Conservation (phyloP, 495 filamentous ascomycete genomes). For the Cairneyella variabilis region DNA sequence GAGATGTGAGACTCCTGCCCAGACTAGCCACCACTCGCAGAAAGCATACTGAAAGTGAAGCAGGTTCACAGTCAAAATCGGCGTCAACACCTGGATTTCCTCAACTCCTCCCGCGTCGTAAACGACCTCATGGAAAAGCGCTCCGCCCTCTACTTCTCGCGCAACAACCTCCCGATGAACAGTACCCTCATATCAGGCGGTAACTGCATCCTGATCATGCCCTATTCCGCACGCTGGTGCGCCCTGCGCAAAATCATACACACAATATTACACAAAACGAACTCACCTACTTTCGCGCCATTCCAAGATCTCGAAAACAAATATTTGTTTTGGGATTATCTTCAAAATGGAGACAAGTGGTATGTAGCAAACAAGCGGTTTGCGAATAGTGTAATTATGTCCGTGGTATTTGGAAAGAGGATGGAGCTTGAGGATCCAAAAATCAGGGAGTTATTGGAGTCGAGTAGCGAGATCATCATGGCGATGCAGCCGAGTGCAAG, state of each 20-base stretch:
- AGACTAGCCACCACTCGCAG: no score
- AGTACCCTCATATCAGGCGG: slow-evolving; percentile 28
- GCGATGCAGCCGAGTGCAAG: neutral
- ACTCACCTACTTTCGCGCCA: slow-evolving; percentile 30
- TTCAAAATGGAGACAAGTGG: slow-evolving; percentile 33
- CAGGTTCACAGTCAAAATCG: slow-evolving; percentile 9
- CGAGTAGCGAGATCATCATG: neutral
- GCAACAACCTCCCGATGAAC: slow-evolving; percentile 28
- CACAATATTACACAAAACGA: slow-evolving; percentile 33
- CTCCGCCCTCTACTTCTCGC: slow-evolving; percentile 27
- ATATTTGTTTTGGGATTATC: slow-evolving; percentile 35
- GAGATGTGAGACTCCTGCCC: slow-evolving; percentile 11
- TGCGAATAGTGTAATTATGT: slow-evolving; percentile 37
- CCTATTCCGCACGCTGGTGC: slow-evolving; percentile 27
- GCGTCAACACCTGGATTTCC: slow-evolving; percentile 21
- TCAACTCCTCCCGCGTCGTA: slow-evolving; percentile 33
- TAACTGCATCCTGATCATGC: slow-evolving; percentile 27
- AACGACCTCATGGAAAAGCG: slow-evolving; percentile 32
- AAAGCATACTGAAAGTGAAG: no score
- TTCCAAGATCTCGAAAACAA: slow-evolving; percentile 40
- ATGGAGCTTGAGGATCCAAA: slow-evolving; percentile 18
- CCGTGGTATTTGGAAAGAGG: slow-evolving; percentile 26
- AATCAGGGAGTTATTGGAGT: slow-evolving; percentile 4
- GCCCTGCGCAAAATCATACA: slow-evolving; percentile 37
- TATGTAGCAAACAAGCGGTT: slow-evolving; percentile 40